Percentiles rank a stretch among this genome's conserved stretches.
Evolutionary conservation across 139 green algal species (phyloP).

Genomic region (Parachlorella kessleri): DNA sequence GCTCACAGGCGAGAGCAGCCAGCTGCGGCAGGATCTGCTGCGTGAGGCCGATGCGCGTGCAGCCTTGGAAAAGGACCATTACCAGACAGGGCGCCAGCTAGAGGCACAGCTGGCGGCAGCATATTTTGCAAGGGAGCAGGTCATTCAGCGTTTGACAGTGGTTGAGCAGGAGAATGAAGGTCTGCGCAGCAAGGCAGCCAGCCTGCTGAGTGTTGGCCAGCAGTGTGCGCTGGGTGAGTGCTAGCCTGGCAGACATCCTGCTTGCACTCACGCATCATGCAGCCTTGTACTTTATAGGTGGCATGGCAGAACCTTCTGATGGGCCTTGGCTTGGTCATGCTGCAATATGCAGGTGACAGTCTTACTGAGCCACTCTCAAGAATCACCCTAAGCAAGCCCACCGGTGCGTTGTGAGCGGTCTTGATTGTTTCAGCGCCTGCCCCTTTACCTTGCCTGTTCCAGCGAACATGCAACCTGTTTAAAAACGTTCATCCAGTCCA

Average conservation of each 20-base stretch:
- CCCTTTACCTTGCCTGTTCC: background rate
- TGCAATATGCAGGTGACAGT: background rate
- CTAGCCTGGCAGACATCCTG: background rate
- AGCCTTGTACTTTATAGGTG: background rate
- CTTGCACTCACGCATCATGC: background rate
- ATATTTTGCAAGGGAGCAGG: conserved; percentile 57
- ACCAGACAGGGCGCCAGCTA: conserved; percentile 20
- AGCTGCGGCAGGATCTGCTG: conserved; percentile 71
- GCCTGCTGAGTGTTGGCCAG: conserved; percentile 52
- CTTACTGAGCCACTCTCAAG: background rate
- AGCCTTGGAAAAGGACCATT: conserved; percentile 35
- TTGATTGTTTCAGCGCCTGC: background rate
- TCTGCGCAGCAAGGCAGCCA: conserved; percentile 50
- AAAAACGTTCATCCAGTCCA: background rate
- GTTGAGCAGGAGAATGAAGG: conserved; percentile 66
- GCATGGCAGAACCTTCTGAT: too few relatives aligned
- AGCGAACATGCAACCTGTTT: background rate
- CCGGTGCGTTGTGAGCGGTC: background rate
- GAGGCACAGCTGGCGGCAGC: conserved; percentile 44
- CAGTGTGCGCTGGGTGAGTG: conserved; percentile 45
- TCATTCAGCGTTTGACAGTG: conserved; percentile 26
- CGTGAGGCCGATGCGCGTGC: conserved; percentile 49
- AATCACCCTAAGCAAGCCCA: background rate
- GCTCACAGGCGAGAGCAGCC: conserved; percentile 66
- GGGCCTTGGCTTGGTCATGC: too few relatives aligned